These are phyloP conservation scores for Hibiscus trionum DNA, from an alignment of 345 rosid species.

Conservation along the genomic window DNA sequence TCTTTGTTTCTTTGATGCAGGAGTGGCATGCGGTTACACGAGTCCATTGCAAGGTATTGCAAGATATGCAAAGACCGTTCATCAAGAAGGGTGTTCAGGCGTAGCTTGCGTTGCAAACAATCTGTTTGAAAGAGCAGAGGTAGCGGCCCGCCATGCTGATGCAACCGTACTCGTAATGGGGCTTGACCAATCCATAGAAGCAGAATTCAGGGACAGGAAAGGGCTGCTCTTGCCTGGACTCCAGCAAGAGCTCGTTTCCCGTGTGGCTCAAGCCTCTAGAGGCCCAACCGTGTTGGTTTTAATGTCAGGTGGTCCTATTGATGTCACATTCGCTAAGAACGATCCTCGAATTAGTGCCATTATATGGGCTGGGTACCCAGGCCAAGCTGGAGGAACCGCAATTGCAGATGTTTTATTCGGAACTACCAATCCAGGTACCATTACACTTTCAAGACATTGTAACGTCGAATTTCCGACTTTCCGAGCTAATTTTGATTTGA, in stretches of 20 bases:
- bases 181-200: conserved; percentile 79
- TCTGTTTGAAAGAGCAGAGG: conserved; percentile 43
- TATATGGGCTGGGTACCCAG: conserved; percentile 98
- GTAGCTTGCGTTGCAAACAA: conserved; percentile 45
- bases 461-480: background rate
- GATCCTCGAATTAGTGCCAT: conserved; percentile 66
- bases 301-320: conserved; percentile 83
- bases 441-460: background rate
- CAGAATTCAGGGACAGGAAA: conserved; percentile 58
- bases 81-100: conserved; percentile 57
- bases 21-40: conserved; percentile 65
- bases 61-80: conserved; percentile 46
- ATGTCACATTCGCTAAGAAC: conserved; percentile 76
- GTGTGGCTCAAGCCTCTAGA: conserved; percentile 62
- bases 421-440: conserved; percentile 62
- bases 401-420: conserved; percentile 79
- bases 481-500: background rate
- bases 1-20: conserved; percentile 17
- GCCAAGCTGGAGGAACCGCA: conserved; percentile 90
- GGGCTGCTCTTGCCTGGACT: conserved; percentile 63
- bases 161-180: conserved; percentile 86
- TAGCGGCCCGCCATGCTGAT: conserved; percentile 57
- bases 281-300: conserved; percentile 66
- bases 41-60: conserved; percentile 68
- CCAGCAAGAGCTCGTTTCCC: conserved; percentile 70